phyloP scores from a whole-genome alignment of 768 basidiomycete species.

The Trametes gibbosa region DNA sequence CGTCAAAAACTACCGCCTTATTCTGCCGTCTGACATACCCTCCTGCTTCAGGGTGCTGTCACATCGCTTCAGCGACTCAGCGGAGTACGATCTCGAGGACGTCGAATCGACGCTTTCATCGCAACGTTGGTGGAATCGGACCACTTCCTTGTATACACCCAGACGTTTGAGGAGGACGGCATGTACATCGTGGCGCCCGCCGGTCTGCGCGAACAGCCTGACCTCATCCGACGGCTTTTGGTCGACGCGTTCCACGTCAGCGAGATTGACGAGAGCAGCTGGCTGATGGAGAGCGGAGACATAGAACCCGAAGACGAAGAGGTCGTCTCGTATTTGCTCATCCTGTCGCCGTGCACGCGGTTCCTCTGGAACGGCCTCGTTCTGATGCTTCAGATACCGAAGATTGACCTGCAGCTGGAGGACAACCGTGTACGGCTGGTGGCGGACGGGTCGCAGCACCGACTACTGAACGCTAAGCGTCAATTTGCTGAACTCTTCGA shows the following conservation, averaged over 20 bases:
- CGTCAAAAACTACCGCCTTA: conserved; percentile 18
- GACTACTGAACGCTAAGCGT: conserved; percentile 74
- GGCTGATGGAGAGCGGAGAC: conserved; percentile 38
- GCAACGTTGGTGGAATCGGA: conserved; percentile 75
- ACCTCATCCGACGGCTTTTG: conserved; percentile 75
- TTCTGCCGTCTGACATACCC: neutral
- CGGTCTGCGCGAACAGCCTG: conserved; percentile 71
- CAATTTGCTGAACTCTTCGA: conserved; percentile 66
- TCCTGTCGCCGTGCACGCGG: conserved; percentile 79
- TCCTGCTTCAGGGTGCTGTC: conserved; percentile 53
- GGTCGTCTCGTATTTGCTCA: conserved; percentile 72
- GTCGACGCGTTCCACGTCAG: conserved; percentile 81
- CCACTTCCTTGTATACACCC: conserved; percentile 93
- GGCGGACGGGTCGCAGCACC: conserved; percentile 82
- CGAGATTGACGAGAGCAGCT: conserved; percentile 51
- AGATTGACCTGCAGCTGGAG: conserved; percentile 65
- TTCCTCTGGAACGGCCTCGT: conserved; percentile 94
- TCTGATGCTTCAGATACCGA: conserved; percentile 71
- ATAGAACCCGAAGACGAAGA: conserved; percentile 53
- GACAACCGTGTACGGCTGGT: conserved; percentile 90
- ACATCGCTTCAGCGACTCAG: conserved; percentile 89
- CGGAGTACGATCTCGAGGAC: conserved; percentile 82
- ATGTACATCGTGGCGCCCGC: conserved; percentile 86
- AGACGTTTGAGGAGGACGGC: conserved; percentile 82
- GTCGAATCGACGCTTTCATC: conserved; percentile 79